Base-by-base conservation (phyloP, 78 protist genomes). In the slime mould (Dictyostelium discoideum) region DNA sequence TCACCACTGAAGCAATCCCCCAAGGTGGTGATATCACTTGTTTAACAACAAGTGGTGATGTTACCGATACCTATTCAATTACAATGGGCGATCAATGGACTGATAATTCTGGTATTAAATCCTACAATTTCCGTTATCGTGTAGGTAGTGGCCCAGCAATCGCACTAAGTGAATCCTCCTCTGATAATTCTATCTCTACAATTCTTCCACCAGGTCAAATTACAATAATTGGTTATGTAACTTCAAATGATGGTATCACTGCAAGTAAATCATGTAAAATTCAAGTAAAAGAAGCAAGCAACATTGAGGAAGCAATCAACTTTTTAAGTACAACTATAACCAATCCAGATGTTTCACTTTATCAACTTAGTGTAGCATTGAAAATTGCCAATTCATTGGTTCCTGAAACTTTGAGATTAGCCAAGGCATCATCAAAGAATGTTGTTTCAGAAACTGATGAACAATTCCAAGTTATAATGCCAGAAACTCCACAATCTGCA, bases 1-100 rank as follows among this genome's bases (percentile, higher is more conserved):
- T 90, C 22, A 67, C 60, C n/a, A 90, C 95, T 39, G 88, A 90
- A 73, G 84, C 88, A 14, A 26, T 16, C 10, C 95, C 95, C 3
- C 60, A 54, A 7, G 95, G 95, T 82, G 95, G 95, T 13, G 42
- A 44, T 3, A 82, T 90, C 10, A 82, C 39, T 4, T 73, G 85
- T 54, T 32, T 44, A 29, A 29, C 69, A 0, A 9, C 44, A 20
- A 72, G 48, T 32, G 95, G 95, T 48, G 29, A 44, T 11, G 84
- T 90, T 3, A 78, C 84, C 1, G 95, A 90, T n/a, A 69, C 76
- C 6, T 90, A 40, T 69, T 22, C 29, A 5, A 40, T 90, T 37
- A 48, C 72, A 32, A 22, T 90, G 88, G 87, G 88, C 14, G n/a
- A 77, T 5, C 39, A 44, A 48, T 90, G 95, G 95, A 86, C 42